Evolutionary conservation across 2,329 filamentous ascomycete species (phyloP).

Genomic region (Penicillium janthinellum): DNA sequence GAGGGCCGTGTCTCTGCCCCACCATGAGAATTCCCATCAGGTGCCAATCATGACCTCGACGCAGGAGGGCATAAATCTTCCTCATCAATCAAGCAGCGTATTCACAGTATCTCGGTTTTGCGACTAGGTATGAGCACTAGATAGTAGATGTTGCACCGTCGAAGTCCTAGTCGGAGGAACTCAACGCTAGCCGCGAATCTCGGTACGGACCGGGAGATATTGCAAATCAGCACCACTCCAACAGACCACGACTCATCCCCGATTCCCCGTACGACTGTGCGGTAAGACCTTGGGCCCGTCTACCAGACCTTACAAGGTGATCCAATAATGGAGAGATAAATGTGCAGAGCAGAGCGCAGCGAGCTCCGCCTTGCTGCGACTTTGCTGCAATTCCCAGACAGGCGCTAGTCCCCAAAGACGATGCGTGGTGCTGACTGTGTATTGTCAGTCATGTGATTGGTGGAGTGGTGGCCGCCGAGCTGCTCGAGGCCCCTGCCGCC

Average conservation of each 20-base stretch:
- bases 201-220: constrained; percentile 2
- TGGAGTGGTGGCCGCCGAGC: background rate
- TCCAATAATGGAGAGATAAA: constrained; percentile 13
- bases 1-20: background rate
- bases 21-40: background rate
- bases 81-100: too few relatives aligned
- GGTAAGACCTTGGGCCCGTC: constrained; percentile 11
- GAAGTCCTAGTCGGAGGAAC: too few relatives aligned
- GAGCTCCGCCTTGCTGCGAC: constrained; percentile 9
- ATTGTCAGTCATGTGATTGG: constrained; percentile 13
- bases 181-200: background rate
- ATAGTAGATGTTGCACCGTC: too few relatives aligned
- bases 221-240: constrained; percentile 1
- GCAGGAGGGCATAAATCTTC: too few relatives aligned
- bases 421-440: constrained; percentile 2
- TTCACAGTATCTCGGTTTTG: too few relatives aligned
- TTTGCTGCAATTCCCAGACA: constrained; percentile 10
- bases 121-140: too few relatives aligned
- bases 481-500: background rate
- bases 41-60: too few relatives aligned
- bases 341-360: background rate
- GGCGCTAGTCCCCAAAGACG: constrained; percentile 5
- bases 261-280: constrained; percentile 7
- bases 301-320: background rate
- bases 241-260: too few relatives aligned